These are phyloP conservation scores for Pogostemon cablin DNA, from an alignment of 257 asterid species.

Conservation along the genomic window DNA sequence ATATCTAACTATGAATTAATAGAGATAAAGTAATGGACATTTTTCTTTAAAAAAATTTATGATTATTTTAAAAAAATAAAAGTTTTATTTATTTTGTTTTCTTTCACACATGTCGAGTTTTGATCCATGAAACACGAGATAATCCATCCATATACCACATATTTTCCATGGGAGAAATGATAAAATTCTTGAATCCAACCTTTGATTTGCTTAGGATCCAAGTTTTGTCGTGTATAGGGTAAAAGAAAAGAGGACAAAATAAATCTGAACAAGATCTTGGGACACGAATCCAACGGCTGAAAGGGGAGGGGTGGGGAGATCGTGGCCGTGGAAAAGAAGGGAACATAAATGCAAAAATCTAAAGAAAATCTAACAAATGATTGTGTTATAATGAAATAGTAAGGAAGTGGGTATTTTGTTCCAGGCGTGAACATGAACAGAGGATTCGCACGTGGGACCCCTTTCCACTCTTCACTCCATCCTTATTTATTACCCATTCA, in stretches of 20 bases:
- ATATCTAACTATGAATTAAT: too few species aligned
- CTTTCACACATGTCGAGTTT: too few species aligned
- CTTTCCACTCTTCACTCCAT: background rate
- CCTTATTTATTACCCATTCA: background rate
- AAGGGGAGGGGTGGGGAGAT: constrained; percentile 12
- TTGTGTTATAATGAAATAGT: constrained; percentile 43
- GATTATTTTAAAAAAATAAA: too few species aligned
- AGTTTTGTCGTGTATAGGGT: too few species aligned
- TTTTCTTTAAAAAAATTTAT: too few species aligned
- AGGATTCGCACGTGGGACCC: constrained; percentile 33
- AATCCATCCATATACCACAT: too few species aligned
- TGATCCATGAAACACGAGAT: too few species aligned
- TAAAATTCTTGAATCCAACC: too few species aligned
- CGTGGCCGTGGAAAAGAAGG: constrained; percentile 24
- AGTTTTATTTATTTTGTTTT: too few species aligned
- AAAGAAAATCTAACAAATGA: constrained; percentile 44
- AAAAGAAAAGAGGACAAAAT: constrained; percentile 28
- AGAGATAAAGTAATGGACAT: too few species aligned
- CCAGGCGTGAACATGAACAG: constrained; percentile 47
- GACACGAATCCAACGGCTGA: constrained; percentile 26
- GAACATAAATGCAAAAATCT: constrained; percentile 12
- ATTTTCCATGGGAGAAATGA: too few species aligned
- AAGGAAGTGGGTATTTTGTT: constrained; percentile 16
- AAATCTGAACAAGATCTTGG: constrained; percentile 36
- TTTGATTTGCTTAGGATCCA: too few species aligned